Conservation (phyloP, 345 rosid species). For the Hypericum perforatum region DNA sequence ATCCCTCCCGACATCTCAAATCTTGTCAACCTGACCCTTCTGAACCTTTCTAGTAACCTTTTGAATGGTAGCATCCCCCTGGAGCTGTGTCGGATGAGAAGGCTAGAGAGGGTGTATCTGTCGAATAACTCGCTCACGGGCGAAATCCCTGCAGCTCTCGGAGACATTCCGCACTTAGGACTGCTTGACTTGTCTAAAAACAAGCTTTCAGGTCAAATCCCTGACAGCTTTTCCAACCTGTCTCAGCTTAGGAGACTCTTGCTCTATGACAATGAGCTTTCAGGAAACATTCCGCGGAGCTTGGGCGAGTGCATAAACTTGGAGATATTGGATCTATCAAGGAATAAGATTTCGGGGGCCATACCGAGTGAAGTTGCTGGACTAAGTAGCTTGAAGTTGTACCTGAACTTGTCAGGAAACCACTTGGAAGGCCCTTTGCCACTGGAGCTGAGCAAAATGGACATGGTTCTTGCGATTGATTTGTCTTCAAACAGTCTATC, state of each 20-base stretch:
- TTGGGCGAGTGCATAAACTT: constrained; percentile 61
- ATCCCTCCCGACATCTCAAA: constrained; percentile 74
- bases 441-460: constrained; percentile 86
- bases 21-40: constrained; percentile 58
- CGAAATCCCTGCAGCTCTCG: constrained; percentile 62
- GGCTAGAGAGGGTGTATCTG: constrained; percentile 69
- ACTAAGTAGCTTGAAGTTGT: constrained; percentile 64
- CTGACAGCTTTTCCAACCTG: constrained; percentile 68
- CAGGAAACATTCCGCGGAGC: constrained; percentile 65
- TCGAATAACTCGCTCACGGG: constrained; percentile 66
- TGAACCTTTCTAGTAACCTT: constrained; percentile 76
- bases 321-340: constrained; percentile 80
- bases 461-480: constrained; percentile 87
- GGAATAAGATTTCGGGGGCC: constrained; percentile 50
- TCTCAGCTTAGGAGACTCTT: constrained; percentile 63
- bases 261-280: constrained; percentile 50
- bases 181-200: constrained; percentile 76
- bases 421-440: constrained; percentile 57
- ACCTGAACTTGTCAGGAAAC: constrained; percentile 76
- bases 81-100: constrained; percentile 48
- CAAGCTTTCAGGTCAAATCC: constrained; percentile 69
- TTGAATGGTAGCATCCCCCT: constrained; percentile 61
- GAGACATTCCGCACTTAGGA: constrained; percentile 63
- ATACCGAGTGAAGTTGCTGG: constrained; percentile 64
- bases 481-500: constrained; percentile 69